Evolutionary conservation across 441 rosid species (phyloP).

Genomic region (Populus hybrid): DNA sequence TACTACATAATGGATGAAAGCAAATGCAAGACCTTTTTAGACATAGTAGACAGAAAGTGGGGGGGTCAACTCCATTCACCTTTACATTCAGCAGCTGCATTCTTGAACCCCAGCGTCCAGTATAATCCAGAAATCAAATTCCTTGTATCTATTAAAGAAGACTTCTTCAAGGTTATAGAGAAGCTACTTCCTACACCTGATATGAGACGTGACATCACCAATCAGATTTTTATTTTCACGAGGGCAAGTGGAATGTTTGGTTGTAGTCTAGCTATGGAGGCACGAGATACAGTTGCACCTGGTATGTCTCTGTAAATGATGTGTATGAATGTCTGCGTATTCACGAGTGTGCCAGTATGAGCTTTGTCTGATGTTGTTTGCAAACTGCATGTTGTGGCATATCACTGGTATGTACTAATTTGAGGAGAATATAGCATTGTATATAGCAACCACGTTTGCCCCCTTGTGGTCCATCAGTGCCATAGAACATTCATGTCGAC

Average conservation of each 20-base stretch:
- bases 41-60: slow-evolving; percentile 79
- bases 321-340: not conserved
- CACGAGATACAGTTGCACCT: slow-evolving; percentile 67
- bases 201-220: slow-evolving; percentile 73
- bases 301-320: slow-evolving; percentile 33
- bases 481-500: not conserved
- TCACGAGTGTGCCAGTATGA: not conserved
- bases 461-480: not conserved
- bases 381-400: not conserved
- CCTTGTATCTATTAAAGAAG: slow-evolving; percentile 67
- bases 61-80: slow-evolving; percentile 77
- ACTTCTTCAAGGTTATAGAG: slow-evolving; percentile 76
- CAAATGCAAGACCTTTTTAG: slow-evolving; percentile 72
- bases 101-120: slow-evolving; percentile 75
- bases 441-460: not conserved
- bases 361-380: not conserved
- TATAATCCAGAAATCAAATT: slow-evolving; percentile 79
- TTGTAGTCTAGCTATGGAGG: slow-evolving; percentile 80
- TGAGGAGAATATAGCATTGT: not conserved
- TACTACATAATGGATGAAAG: slow-evolving; percentile 86
- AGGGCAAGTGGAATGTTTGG: slow-evolving; percentile 80
- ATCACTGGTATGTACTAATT: not conserved
- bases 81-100: slow-evolving; percentile 84
- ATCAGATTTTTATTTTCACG: slow-evolving; percentile 64
- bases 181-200: slow-evolving; percentile 83